Percentiles rank a stretch among this genome's conserved stretches.
Conservation (phyloP, 2,329 filamentous ascomycete genomes). For the Aureobasidium musti region DNA sequence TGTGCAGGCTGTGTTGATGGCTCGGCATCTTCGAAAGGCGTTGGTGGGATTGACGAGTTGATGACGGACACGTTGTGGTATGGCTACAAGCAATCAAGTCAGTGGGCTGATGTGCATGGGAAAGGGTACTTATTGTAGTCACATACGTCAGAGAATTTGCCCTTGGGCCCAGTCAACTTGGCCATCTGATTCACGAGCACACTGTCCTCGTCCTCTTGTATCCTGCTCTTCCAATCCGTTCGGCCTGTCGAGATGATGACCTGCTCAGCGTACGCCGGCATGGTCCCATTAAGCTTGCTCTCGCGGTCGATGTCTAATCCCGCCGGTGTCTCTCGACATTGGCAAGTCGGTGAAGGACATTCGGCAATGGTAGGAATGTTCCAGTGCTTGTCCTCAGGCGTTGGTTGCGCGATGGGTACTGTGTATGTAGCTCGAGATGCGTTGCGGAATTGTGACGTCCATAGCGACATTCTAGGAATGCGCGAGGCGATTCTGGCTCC, state of each 20-base stretch:
- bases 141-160: conserved; percentile 52
- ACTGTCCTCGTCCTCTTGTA: conserved; percentile 72
- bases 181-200: conserved; percentile 71
- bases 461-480: background rate
- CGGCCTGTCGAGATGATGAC: conserved; percentile 80
- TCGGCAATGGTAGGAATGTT: conserved; percentile 52
- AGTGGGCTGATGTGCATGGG: conserved; percentile 27
- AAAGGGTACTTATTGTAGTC: background rate
- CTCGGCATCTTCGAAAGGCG: conserved; percentile 37
- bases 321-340: conserved; percentile 66
- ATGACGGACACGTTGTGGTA: conserved; percentile 79
- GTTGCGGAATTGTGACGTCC: conserved; percentile 11
- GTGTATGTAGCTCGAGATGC: conserved; percentile 25
- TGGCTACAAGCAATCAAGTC: conserved; percentile 57
- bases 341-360: conserved; percentile 76
- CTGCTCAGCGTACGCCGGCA: conserved; percentile 77
- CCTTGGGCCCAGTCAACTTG: conserved; percentile 47
- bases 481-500: conserved; percentile 2
- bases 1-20: conserved; percentile 18
- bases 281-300: conserved; percentile 70
- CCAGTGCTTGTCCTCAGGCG: conserved; percentile 12
- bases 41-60: conserved; percentile 71
- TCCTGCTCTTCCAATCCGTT: conserved; percentile 77
- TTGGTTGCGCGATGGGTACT: conserved; percentile 39
- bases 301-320: conserved; percentile 74